Conservation (phyloP, 768 basidiomycete genomes). For the Dentipellis sp. region DNA sequence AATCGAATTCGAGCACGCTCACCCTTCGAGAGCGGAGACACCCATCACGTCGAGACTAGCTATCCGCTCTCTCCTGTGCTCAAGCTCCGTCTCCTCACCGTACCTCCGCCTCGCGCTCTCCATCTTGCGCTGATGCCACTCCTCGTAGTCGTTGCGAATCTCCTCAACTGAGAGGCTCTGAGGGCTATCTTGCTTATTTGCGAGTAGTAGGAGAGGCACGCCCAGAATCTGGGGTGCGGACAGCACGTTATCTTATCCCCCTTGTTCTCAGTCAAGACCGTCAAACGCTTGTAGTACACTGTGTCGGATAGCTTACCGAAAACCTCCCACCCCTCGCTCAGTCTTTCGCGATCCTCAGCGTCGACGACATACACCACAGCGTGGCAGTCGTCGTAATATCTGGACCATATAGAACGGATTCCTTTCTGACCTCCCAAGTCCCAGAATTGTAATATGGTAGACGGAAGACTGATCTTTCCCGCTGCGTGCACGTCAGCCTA, state of each 20-base stretch:
- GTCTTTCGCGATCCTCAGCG: slow-evolving; percentile 79
- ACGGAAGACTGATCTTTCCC: slow-evolving; percentile 88
- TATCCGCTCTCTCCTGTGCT: slow-evolving; percentile 26
- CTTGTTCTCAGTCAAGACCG: slow-evolving; percentile 15
- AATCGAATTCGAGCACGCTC: slow-evolving; percentile 14
- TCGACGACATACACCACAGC: slow-evolving; percentile 95
- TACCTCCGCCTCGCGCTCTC: slow-evolving; percentile 54
- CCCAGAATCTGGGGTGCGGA: slow-evolving; percentile 85
- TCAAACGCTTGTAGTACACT: not conserved
- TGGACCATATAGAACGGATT: slow-evolving; percentile 89
- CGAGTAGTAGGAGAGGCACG: slow-evolving; percentile 83
- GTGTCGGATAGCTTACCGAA: slow-evolving; percentile 57
- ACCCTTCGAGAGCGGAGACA: slow-evolving; percentile 88
- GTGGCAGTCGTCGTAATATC: slow-evolving; percentile 95
- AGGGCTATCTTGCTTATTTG: slow-evolving; percentile 92
- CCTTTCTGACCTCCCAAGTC: slow-evolving; percentile 94
- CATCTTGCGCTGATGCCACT: slow-evolving; percentile 72
- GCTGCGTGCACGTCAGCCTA: slow-evolving; percentile 33
- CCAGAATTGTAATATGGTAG: slow-evolving; percentile 93
- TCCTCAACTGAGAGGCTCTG: slow-evolving; percentile 79
- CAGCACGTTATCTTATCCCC: slow-evolving; percentile 63
- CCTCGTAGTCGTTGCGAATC: slow-evolving; percentile 82
- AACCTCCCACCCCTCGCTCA: slow-evolving; percentile 94
- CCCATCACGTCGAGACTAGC: slow-evolving; percentile 68
- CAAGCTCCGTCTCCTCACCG: slow-evolving; percentile 22